These are phyloP conservation scores for Neonectria faginata DNA, from an alignment of 2,329 filamentous ascomycete genomes.

Conservation along the genomic window DNA sequence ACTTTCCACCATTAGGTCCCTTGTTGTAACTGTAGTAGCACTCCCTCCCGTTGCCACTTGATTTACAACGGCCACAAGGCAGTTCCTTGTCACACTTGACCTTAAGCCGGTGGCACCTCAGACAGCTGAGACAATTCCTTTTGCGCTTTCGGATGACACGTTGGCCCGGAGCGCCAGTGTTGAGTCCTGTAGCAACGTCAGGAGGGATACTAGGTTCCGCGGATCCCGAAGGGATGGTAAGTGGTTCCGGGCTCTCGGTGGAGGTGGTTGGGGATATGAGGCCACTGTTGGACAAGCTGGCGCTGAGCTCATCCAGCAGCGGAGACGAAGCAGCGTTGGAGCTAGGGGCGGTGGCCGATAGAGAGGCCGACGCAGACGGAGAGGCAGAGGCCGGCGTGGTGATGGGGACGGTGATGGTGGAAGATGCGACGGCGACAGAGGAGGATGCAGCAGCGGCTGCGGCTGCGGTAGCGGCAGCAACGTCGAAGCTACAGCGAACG, in stretches of 20 bases:
- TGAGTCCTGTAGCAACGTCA: conserved; percentile 16
- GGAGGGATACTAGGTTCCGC: conserved; percentile 23
- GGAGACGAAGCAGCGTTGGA: conserved; percentile 32
- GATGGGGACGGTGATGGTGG: conserved; percentile 33
- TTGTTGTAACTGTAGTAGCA: conserved; percentile 55
- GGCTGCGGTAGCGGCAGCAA: conserved; percentile 32
- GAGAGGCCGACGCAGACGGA: conserved; percentile 13
- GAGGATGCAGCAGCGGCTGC: conserved; percentile 32
- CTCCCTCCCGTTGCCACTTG: conserved; percentile 50
- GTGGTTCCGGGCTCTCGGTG: conserved; percentile 45
- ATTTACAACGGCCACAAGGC: conserved; percentile 51
- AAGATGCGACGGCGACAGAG: conserved; percentile 14
- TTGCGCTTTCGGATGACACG: conserved; percentile 52
- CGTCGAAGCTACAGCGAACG: conserved; percentile 50
- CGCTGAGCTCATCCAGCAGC: conserved; percentile 29
- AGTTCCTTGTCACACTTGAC: conserved; percentile 55
- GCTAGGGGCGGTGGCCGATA: conserved; percentile 13
- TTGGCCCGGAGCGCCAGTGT: conserved; percentile 18
- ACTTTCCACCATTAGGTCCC: conserved; percentile 51
- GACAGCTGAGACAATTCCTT: conserved; percentile 52
- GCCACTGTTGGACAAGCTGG: conserved; percentile 35
- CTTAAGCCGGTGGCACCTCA: conserved; percentile 53
- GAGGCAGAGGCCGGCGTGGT: conserved; percentile 14
- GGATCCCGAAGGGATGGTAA: conserved; percentile 14
- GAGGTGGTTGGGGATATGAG: conserved; percentile 48